Conservation (phyloP, 805 yeast species). For the Metschnikowia colocasiae region DNA sequence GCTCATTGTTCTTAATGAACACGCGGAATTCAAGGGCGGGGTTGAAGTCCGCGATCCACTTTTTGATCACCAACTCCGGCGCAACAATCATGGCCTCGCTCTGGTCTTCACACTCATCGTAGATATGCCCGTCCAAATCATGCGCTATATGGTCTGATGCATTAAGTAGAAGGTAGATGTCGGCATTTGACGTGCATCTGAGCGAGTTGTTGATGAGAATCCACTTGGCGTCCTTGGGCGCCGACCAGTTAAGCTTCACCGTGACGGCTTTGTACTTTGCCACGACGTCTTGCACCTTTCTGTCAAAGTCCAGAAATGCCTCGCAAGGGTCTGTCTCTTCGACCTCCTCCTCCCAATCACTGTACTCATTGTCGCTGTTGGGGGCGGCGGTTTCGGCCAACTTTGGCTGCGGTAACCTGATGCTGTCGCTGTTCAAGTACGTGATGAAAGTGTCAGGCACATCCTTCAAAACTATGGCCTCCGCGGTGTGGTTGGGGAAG, state of each 20-base stretch:
- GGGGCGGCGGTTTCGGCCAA: conserved; percentile 15
- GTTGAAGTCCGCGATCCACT: conserved; percentile 71
- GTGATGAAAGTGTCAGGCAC: conserved; percentile 33
- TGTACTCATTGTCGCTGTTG: conserved; percentile 61
- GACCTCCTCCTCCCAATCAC: conserved; percentile 65
- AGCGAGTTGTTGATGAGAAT: conserved; percentile 73
- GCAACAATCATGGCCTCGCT: conserved; percentile 23
- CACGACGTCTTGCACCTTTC: conserved; percentile 45
- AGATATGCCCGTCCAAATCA: conserved; percentile 67
- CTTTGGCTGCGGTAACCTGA: conserved; percentile 15
- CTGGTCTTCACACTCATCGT: conserved; percentile 42
- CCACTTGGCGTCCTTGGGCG: conserved; percentile 95
- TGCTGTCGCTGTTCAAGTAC: conserved; percentile 27
- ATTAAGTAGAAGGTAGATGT: conserved; percentile 74
- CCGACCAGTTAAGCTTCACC: conserved; percentile 95
- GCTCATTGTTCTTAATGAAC: conserved; percentile 60
- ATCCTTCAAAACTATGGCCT: conserved; percentile 28
- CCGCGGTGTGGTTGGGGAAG: conserved; percentile 21
- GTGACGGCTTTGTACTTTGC: conserved; percentile 57
- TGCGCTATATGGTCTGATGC: conserved; percentile 86
- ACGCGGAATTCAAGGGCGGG: conserved; percentile 92
- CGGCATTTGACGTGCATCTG: conserved; percentile 67
- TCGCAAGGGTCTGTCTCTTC: conserved; percentile 15
- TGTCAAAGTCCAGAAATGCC: conserved; percentile 58
- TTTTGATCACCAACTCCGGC: conserved; percentile 68